Conservation (phyloP, 1,284 basidiomycete genomes). For the Cutaneotrichosporon sp. region DNA sequence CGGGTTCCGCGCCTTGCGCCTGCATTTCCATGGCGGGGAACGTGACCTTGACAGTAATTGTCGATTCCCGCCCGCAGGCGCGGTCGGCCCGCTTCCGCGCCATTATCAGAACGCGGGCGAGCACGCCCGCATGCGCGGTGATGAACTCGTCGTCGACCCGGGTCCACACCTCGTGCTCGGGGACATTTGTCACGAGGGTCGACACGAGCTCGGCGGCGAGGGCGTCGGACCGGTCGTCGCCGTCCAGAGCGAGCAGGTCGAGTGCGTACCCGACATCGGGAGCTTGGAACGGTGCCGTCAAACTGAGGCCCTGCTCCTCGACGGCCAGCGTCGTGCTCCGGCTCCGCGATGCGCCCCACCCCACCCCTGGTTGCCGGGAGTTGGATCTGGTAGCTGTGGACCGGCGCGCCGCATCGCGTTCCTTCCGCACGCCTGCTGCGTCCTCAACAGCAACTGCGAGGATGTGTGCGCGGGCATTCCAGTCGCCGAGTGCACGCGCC, state of each 20-base stretch:
- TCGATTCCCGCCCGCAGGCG: neutral
- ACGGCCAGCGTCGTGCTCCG: neutral
- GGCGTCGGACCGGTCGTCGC: neutral
- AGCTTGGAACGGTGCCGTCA: neutral
- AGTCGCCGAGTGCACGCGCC: neutral
- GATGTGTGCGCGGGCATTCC: slow-evolving; percentile 16
- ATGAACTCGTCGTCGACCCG: neutral
- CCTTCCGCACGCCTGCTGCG: slow-evolving; percentile 20
- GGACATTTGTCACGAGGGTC: neutral
- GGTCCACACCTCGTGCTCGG: neutral
- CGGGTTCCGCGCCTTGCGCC: no score
- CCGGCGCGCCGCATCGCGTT: neutral
- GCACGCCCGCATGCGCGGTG: neutral
- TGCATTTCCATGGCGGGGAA: neutral
- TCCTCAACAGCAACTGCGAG: slow-evolving; percentile 27
- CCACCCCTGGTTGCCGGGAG: neutral
- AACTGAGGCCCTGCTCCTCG: neutral
- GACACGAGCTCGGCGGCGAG: slow-evolving; percentile 4
- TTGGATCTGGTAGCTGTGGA: neutral
- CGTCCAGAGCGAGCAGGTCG: slow-evolving; percentile 1
- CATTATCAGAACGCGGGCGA: neutral
- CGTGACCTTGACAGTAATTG: neutral
- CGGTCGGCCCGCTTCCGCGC: neutral
- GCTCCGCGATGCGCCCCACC: neutral
- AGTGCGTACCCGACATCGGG: slow-evolving; percentile 8